Conservation (phyloP, 2,329 filamentous ascomycete species). For the Aspergillus fischeri region DNA sequence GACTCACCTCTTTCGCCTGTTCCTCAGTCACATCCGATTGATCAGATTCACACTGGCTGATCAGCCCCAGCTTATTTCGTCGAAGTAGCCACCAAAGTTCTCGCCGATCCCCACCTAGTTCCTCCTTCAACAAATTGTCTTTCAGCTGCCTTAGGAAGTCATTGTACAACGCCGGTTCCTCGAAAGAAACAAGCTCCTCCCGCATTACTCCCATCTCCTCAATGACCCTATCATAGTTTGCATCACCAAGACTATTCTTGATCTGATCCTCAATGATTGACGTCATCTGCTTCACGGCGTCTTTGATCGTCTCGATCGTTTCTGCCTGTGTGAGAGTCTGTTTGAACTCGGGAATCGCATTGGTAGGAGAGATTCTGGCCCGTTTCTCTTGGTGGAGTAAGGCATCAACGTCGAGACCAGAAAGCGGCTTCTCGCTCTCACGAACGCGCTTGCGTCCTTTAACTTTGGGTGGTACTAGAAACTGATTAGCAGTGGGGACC, state of each 20-base stretch:
- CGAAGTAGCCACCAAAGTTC: slow-evolving; percentile 80
- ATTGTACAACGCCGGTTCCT: slow-evolving; percentile 75
- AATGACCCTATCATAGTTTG: slow-evolving; percentile 67
- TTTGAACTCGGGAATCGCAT: slow-evolving; percentile 88
- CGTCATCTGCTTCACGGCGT: slow-evolving; percentile 71
- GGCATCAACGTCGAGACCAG: slow-evolving; percentile 79
- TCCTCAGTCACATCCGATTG: slow-evolving; percentile 63
- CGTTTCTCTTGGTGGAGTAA: slow-evolving; percentile 62
- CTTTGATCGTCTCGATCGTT: slow-evolving; percentile 58
- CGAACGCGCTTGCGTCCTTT: slow-evolving; percentile 66
- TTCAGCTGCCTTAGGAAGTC: slow-evolving; percentile 68
- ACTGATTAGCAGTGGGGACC: slow-evolving; percentile 17
- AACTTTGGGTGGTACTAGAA: slow-evolving; percentile 70
- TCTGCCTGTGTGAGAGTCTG: slow-evolving; percentile 63
- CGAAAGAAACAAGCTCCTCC: slow-evolving; percentile 68
- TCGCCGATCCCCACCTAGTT: slow-evolving; percentile 69
- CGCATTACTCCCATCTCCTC: slow-evolving; percentile 76
- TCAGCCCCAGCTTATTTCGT: slow-evolving; percentile 64
- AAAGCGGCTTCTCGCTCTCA: slow-evolving; percentile 75
- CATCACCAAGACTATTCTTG: slow-evolving; percentile 68
- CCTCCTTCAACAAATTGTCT: slow-evolving; percentile 61
- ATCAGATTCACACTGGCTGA: slow-evolving; percentile 61
- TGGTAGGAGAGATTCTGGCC: slow-evolving; percentile 58
- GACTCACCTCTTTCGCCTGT: slow-evolving; percentile 59
- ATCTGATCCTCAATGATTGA: slow-evolving; percentile 66